These are phyloP conservation scores for Lophiostoma macrostomum DNA, from an alignment of 495 filamentous ascomycete species.

Conservation along the genomic window DNA sequence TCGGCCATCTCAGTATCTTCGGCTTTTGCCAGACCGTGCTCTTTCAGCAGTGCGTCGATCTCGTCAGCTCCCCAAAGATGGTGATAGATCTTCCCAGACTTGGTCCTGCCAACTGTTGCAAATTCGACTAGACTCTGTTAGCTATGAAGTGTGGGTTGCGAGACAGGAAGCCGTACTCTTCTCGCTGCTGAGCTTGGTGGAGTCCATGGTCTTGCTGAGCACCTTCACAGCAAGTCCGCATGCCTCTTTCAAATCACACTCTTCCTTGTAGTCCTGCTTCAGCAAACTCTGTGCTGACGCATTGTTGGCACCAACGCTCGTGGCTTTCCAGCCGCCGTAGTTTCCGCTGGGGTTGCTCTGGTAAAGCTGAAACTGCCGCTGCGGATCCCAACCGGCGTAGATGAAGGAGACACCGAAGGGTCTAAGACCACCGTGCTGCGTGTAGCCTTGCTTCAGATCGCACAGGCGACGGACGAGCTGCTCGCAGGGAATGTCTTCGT, in stretches of 20 bases:
- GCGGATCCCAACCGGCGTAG: constrained; percentile 95
- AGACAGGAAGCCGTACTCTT: constrained; percentile 69
- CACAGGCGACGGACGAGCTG: constrained; percentile 95
- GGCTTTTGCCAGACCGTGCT: constrained; percentile 84
- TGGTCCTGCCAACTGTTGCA: constrained; percentile 93
- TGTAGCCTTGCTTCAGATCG: constrained; percentile 99
- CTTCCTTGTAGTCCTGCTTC: constrained; percentile 99
- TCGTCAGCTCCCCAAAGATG: constrained; percentile 96
- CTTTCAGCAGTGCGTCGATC: constrained; percentile 88
- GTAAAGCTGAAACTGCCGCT: constrained; percentile 97
- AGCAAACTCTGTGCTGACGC: constrained; percentile 94
- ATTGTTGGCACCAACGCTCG: constrained; percentile 95
- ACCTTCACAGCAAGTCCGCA: constrained; percentile 98
- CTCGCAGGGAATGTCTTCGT: constrained; percentile 99
- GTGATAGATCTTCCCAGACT: constrained; percentile 93
- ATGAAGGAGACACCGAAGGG: constrained; percentile 99
- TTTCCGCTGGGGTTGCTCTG: constrained; percentile 99
- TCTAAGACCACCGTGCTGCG: constrained; percentile 94
- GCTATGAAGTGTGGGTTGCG: not conserved
- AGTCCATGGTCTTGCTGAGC: constrained; percentile 99
- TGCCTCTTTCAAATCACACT: constrained; percentile 91
- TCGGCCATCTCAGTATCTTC: constrained; percentile 31
- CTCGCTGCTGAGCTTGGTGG: constrained; percentile 95
- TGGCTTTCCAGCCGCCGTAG: constrained; percentile 99
- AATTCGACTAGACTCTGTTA: constrained; percentile 74